A percentile compares a stretch with the other conserved stretches of the same genome.
Evolutionary conservation across 805 yeast species (phyloP).

Genomic region (Wickerhamomyces alni): DNA sequence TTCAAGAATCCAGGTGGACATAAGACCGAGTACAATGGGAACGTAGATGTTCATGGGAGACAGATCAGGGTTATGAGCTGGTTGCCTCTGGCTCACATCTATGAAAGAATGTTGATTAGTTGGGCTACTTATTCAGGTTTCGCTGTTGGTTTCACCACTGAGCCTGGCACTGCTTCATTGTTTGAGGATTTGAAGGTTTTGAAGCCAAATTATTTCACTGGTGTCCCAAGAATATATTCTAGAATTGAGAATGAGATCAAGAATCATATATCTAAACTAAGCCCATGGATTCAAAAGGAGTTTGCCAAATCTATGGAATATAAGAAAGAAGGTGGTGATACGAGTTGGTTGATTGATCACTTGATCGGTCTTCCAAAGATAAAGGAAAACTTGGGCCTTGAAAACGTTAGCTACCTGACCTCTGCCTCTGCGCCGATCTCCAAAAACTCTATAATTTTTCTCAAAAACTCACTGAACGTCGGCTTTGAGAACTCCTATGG

Average conservation of each 20-base stretch:
- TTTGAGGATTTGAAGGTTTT: slow-evolving; percentile 43
- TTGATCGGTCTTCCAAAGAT: slow-evolving; percentile 31
- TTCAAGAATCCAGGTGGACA: slow-evolving; percentile 5
- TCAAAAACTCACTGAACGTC: slow-evolving; percentile 44
- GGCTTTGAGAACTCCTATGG: slow-evolving; percentile 51
- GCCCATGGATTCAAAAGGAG: slow-evolving; percentile 9
- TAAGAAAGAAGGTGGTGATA: slow-evolving; percentile 4
- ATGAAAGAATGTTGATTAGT: slow-evolving; percentile 40
- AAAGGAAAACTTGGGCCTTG: slow-evolving; percentile 32
- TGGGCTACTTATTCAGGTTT: slow-evolving; percentile 30
- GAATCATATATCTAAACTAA: slow-evolving; percentile 9
- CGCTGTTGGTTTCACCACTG: slow-evolving; percentile 40
- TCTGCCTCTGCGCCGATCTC: slow-evolving; percentile 61
- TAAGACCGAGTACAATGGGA: slow-evolving; percentile 4
- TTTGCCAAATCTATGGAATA: slow-evolving; percentile 13
- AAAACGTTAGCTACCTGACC: slow-evolving; percentile 25
- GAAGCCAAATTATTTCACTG: slow-evolving; percentile 41
- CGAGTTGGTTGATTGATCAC: slow-evolving; percentile 5
- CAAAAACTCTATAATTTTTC: slow-evolving; percentile 44
- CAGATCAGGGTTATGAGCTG: slow-evolving; percentile 31
- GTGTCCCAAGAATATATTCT: slow-evolving; percentile 54
- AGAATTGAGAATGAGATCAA: slow-evolving; percentile 45
- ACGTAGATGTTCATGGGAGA: slow-evolving; percentile 13
- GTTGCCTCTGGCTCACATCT: slow-evolving; percentile 57
- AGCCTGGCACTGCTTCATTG: slow-evolving; percentile 36